These are phyloP conservation scores for Collybia mongolica DNA, from an alignment of 768 basidiomycete species.

Conservation along the genomic window DNA sequence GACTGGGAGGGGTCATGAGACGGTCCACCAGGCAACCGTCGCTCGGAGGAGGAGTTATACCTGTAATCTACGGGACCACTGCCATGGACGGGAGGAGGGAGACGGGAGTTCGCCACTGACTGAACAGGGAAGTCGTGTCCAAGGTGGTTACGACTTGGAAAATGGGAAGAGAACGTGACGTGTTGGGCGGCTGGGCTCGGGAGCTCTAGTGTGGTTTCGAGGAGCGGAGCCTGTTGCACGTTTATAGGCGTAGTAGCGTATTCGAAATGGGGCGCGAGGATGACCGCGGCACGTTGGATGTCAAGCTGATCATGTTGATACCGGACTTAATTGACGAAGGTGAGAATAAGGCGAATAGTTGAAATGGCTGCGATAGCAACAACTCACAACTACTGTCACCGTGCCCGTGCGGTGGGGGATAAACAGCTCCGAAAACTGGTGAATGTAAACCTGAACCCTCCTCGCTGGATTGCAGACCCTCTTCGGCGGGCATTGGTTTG, in stretches of 20 bases:
- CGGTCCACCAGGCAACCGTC: slow-evolving; percentile 43
- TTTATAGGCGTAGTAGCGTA: slow-evolving; percentile 38
- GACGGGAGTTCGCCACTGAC: slow-evolving; percentile 38
- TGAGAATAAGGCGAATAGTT: slow-evolving; percentile 34
- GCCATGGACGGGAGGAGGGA: slow-evolving; percentile 33
- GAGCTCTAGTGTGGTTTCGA: slow-evolving; percentile 43
- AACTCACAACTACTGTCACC: slow-evolving; percentile 47
- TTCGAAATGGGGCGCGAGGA: slow-evolving; percentile 51
- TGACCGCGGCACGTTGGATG: slow-evolving; percentile 46
- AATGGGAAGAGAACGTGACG: slow-evolving; percentile 41
- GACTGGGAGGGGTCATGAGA: slow-evolving; percentile 45
- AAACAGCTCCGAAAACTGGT: slow-evolving; percentile 56
- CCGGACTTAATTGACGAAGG: slow-evolving; percentile 66
- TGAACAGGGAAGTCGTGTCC: slow-evolving; percentile 42
- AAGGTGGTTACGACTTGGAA: slow-evolving; percentile 45
- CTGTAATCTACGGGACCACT: slow-evolving; percentile 35
- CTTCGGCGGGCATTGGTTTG: slow-evolving; percentile 51
- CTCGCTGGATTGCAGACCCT: slow-evolving; percentile 70
- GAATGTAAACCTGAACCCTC: slow-evolving; percentile 77
- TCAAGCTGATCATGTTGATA: slow-evolving; percentile 48
- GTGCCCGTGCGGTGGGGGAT: slow-evolving; percentile 39
- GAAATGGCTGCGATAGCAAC: slow-evolving; percentile 50
- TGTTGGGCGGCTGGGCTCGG: slow-evolving; percentile 39
- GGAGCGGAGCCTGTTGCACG: slow-evolving; percentile 48
- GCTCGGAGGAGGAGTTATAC: slow-evolving; percentile 36